Conservation (phyloP, 108 stramenopile species). For the Pinguiococcus pyrenoidosus region DNA sequence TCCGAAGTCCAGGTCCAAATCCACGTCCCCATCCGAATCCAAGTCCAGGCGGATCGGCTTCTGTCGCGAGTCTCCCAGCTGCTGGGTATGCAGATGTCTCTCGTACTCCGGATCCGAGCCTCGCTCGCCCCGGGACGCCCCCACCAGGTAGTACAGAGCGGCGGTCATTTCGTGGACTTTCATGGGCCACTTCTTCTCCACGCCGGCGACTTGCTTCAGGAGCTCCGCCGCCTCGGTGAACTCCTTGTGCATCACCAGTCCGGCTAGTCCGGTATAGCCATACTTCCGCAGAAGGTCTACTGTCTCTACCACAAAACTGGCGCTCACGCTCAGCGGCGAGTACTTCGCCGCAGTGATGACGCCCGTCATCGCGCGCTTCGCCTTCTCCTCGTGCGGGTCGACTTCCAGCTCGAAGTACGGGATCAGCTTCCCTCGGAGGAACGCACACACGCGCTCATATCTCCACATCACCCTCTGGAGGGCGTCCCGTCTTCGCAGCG, state of each 20-base stretch:
- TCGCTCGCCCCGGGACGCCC: conserved; percentile 68
- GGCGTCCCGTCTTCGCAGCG: conserved; percentile 54
- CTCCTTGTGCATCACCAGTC: conserved; percentile 69
- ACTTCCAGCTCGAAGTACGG: conserved; percentile 24
- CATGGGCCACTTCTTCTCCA: conserved; percentile 62
- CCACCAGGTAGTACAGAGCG: conserved; percentile 86
- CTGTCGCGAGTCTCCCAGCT: no score
- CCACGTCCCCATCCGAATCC: no score
- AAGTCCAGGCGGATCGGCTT: no score
- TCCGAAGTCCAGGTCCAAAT: no score
- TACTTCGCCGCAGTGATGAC: conserved; percentile 13
- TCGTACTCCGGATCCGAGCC: conserved; percentile 65
- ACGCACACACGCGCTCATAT: conserved; percentile 10
- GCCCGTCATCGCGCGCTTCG: conserved; percentile 16
- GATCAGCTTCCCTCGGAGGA: conserved; percentile 5
- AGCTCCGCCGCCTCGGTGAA: conserved; percentile 82
- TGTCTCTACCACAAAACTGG: conserved; percentile 76
- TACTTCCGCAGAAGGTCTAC: conserved; percentile 75
- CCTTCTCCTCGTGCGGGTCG: conserved; percentile 19
- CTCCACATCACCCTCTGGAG: conserved; percentile 56
- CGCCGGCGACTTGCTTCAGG: conserved; percentile 39
- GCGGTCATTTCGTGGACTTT: conserved; percentile 79
- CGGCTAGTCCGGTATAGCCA: conserved; percentile 78
- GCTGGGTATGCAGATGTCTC: no score
- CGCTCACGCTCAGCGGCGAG: conserved; percentile 21